Conservation (phyloP, 2,329 filamentous ascomycete genomes). For the Simplicillium aogashimaense region DNA sequence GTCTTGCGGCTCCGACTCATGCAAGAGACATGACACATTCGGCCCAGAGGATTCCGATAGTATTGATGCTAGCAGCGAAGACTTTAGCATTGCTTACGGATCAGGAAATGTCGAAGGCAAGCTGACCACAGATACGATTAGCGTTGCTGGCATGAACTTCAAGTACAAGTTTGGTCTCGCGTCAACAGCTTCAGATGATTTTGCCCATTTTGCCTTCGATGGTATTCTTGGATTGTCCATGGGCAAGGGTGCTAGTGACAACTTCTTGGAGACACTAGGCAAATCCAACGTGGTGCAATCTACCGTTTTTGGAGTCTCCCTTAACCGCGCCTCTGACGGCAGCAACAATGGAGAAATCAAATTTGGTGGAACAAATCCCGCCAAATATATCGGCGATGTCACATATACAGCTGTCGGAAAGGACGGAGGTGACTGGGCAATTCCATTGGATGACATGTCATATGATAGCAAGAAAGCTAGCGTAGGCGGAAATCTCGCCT, state of each 20-base stretch:
- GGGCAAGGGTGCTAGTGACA: conserved; percentile 47
- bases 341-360: conserved; percentile 65
- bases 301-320: conserved; percentile 61
- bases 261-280: conserved; percentile 55
- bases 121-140: conserved; percentile 56
- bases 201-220: conserved; percentile 72
- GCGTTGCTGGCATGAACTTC: conserved; percentile 55
- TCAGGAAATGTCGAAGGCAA: conserved; percentile 62
- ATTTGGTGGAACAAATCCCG: conserved; percentile 60
- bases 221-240: conserved; percentile 75
- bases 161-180: conserved; percentile 64
- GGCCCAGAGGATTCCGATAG: conserved; percentile 56
- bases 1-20: conserved; percentile 56
- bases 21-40: conserved; percentile 60
- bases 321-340: conserved; percentile 58
- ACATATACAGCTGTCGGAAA: conserved; percentile 49
- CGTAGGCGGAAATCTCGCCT: conserved; percentile 49
- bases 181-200: conserved; percentile 61
- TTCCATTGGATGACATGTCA: conserved; percentile 55
- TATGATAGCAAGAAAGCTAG: conserved; percentile 48
- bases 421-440: conserved; percentile 57
- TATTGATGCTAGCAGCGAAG: conserved; percentile 38
- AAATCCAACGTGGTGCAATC: conserved; percentile 43
- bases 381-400: conserved; percentile 59
- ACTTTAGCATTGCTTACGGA: conserved; percentile 65